Conservation (phyloP, 2,329 filamentous ascomycete species). For the Penicillium sp. region DNA sequence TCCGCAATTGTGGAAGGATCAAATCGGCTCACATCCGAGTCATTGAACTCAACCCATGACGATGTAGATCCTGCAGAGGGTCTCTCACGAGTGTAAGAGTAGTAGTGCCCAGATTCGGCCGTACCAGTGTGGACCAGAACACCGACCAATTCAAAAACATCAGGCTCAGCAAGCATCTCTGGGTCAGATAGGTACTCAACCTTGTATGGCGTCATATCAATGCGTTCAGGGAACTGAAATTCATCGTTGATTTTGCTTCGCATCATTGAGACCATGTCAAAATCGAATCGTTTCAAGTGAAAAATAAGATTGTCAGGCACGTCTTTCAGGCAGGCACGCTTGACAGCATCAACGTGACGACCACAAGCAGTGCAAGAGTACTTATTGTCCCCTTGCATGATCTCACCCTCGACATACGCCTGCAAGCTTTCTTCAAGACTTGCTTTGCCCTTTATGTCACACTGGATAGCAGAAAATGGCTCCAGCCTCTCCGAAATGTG, state of each 20-base stretch:
- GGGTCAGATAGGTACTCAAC: slow-evolving; percentile 76
- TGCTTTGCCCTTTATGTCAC: slow-evolving; percentile 90
- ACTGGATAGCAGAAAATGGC: slow-evolving; percentile 90
- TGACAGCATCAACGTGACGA: slow-evolving; percentile 87
- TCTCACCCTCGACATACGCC: slow-evolving; percentile 94
- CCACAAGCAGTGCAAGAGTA: slow-evolving; percentile 95
- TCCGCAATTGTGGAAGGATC: slow-evolving; percentile 71
- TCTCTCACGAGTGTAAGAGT: slow-evolving; percentile 87
- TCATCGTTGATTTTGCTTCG: slow-evolving; percentile 94
- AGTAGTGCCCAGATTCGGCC: slow-evolving; percentile 94
- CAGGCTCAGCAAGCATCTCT: slow-evolving; percentile 57
- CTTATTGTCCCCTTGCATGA: slow-evolving; percentile 97
- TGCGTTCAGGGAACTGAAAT: slow-evolving; percentile 79
- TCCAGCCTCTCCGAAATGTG: slow-evolving; percentile 91
- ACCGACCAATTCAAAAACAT: slow-evolving; percentile 91
- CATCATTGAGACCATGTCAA: slow-evolving; percentile 64
- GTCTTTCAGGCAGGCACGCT: slow-evolving; percentile 86
- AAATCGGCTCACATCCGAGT: slow-evolving; percentile 77
- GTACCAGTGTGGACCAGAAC: slow-evolving; percentile 91
- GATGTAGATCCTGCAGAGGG: slow-evolving; percentile 52
- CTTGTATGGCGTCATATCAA: slow-evolving; percentile 89
- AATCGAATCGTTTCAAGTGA: slow-evolving; percentile 70
- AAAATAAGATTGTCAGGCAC: slow-evolving; percentile 94
- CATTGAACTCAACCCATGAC: slow-evolving; percentile 91
- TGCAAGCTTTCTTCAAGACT: slow-evolving; percentile 83